A percentile compares a stretch with the other conserved stretches of the same genome.
These are phyloP conservation scores for Tuber magnatum DNA, from an alignment of 495 filamentous ascomycete species.

Conservation along the genomic window DNA sequence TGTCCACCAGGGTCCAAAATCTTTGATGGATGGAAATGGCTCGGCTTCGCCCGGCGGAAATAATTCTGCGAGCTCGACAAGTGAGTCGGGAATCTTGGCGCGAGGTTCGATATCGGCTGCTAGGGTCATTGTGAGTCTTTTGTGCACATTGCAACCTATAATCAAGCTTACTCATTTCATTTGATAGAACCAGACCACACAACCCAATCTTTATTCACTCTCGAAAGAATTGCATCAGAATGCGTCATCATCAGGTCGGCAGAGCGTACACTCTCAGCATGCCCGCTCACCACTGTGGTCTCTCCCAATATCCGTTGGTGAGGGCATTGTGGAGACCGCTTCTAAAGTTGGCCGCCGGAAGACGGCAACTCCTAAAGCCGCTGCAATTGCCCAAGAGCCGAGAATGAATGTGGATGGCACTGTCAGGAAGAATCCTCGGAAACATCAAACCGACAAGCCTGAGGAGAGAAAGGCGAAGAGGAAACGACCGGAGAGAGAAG, in stretches of 20 bases:
- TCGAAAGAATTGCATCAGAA: background rate
- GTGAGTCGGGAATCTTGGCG: background rate
- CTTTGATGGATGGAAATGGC: background rate
- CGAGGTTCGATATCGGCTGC: background rate
- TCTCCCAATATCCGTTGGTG: background rate
- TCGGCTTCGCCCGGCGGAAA: slow-evolving; percentile 1
- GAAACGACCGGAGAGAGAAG: background rate
- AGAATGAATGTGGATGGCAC: slow-evolving; percentile 25
- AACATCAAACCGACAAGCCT: background rate
- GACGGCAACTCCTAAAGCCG: slow-evolving; percentile 21
- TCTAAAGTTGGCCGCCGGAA: slow-evolving; percentile 24
- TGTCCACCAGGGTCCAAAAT: background rate
- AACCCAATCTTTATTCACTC: background rate
- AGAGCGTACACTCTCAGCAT: background rate
- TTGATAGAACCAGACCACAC: background rate
- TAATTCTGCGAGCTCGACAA: background rate
- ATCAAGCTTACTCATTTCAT: background rate
- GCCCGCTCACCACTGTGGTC: background rate
- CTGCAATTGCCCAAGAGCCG: slow-evolving; percentile 18
- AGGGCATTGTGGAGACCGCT: background rate
- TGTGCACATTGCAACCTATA: background rate
- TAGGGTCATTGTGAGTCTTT: slow-evolving; percentile 1
- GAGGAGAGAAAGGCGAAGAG: slow-evolving; percentile 4
- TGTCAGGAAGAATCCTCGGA: slow-evolving; percentile 18
- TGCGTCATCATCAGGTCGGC: background rate